Conservation (phyloP, 2,329 filamentous ascomycete species). For the Talaromyces sp. region DNA sequence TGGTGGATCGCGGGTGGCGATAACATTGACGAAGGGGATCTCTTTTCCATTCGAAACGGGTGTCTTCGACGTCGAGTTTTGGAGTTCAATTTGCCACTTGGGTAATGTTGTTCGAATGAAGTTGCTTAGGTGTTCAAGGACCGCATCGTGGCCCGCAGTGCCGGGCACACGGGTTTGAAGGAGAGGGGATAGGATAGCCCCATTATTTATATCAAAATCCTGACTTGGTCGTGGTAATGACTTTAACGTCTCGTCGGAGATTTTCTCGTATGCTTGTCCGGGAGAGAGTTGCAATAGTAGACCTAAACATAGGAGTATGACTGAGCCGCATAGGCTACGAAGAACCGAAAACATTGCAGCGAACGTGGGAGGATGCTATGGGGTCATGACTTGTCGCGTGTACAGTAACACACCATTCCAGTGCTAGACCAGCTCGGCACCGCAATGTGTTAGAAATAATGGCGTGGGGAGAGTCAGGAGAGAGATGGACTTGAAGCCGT, state of each 20-base stretch:
- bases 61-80: conserved; percentile 87
- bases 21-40: conserved; percentile 83
- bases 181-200: conserved; percentile 80
- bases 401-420: not conserved
- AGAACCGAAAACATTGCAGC: conserved; percentile 31
- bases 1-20: conserved; percentile 85
- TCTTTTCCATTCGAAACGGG: conserved; percentile 71
- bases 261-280: conserved; percentile 55
- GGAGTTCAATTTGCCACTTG: conserved; percentile 76
- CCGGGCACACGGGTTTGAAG: conserved; percentile 86
- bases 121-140: conserved; percentile 78
- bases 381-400: conserved; percentile 15
- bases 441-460: not conserved
- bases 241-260: conserved; percentile 75
- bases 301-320: conserved; percentile 31
- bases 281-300: conserved; percentile 27
- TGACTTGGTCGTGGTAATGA: conserved; percentile 70
- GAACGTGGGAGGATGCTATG: conserved; percentile 1
- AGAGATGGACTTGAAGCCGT: not conserved
- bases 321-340: conserved; percentile 30
- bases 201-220: conserved; percentile 78
- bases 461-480: not conserved
- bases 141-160: conserved; percentile 71
- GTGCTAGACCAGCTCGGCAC: conserved; percentile 12
- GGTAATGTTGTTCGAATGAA: conserved; percentile 79